Percentiles rank a stretch among this genome's conserved stretches.
These are phyloP conservation scores for Trametes villosa DNA, from an alignment of 768 basidiomycete species.

Conservation along the genomic window DNA sequence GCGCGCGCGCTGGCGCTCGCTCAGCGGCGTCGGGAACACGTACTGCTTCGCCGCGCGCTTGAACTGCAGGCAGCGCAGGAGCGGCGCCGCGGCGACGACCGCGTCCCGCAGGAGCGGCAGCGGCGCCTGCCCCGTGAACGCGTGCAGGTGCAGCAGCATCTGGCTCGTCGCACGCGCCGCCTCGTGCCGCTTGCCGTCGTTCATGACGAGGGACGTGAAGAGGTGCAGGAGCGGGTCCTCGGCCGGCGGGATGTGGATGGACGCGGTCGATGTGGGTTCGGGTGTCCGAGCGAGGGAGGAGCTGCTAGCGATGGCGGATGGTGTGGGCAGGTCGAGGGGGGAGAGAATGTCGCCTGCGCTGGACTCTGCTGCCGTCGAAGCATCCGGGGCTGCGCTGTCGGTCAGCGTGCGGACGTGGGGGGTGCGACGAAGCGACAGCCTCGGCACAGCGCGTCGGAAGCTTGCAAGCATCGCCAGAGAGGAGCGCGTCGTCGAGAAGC, in stretches of 20 bases:
- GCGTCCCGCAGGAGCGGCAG: slow-evolving; percentile 81
- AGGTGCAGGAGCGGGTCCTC: slow-evolving; percentile 76
- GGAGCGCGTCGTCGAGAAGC: not conserved
- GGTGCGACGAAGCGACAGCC: slow-evolving; percentile 3
- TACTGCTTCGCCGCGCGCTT: slow-evolving; percentile 69
- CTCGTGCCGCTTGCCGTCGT: slow-evolving; percentile 67
- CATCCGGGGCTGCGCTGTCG: slow-evolving; percentile 10
- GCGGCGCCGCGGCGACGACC: slow-evolving; percentile 68
- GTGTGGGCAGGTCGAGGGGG: not conserved
- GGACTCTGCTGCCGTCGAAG: slow-evolving; percentile 4
- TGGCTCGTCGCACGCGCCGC: slow-evolving; percentile 68
- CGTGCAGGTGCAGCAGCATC: slow-evolving; percentile 74
- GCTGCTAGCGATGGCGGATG: not conserved
- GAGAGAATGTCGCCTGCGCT: not conserved
- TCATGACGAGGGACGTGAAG: slow-evolving; percentile 63
- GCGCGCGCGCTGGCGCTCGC: slow-evolving; percentile 77
- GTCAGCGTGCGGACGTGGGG: slow-evolving; percentile 11
- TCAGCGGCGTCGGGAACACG: slow-evolving; percentile 69
- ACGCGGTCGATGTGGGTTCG: too few species aligned
- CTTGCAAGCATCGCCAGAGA: slow-evolving; percentile 8
- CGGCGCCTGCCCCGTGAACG: slow-evolving; percentile 76
- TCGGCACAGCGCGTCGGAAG: slow-evolving; percentile 6
- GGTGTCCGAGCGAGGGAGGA: too few species aligned
- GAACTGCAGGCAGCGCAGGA: slow-evolving; percentile 62
- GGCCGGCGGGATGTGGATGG: slow-evolving; percentile 65